These are phyloP conservation scores for Kuraishia molischiana DNA, from an alignment of 805 yeast genomes.

Conservation along the genomic window DNA sequence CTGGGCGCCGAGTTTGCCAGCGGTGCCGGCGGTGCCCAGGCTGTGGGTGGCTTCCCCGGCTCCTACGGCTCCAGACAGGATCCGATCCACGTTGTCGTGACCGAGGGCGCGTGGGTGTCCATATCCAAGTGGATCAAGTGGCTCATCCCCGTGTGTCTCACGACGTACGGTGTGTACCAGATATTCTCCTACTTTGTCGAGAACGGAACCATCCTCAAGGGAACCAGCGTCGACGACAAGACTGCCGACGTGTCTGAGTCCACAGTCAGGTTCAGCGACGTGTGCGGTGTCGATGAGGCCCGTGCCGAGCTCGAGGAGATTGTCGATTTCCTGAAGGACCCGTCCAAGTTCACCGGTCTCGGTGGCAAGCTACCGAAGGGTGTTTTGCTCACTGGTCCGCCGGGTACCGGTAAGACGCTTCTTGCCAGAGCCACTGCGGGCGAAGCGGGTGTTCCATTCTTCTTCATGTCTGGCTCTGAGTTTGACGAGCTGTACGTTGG, in stretches of 20 bases:
- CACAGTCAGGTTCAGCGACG: constrained; percentile 84
- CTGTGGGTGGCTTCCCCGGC: constrained; percentile 16
- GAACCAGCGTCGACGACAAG: constrained; percentile 63
- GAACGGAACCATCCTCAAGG: constrained; percentile 70
- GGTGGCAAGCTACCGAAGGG: constrained; percentile 99
- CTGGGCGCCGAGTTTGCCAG: constrained; percentile 23
- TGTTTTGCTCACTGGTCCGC: constrained; percentile 93
- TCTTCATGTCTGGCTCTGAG: constrained; percentile 97
- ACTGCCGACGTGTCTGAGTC: constrained; percentile 78
- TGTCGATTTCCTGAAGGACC: constrained; percentile 95
- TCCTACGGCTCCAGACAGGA: constrained; percentile 55
- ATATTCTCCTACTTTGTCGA: constrained; percentile 76
- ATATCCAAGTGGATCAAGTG: constrained; percentile 84
- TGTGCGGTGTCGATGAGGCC: constrained; percentile 97
- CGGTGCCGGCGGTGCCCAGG: constrained; percentile 7
- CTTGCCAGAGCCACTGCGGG: constrained; percentile 98
- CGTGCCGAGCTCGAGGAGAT: constrained; percentile 95
- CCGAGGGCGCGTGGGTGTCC: constrained; percentile 73
- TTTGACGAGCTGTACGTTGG: constrained; percentile 98
- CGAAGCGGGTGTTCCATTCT: constrained; percentile 97
- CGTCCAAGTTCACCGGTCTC: constrained; percentile 88
- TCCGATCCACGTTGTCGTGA: constrained; percentile 89
- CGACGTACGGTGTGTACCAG: constrained; percentile 74
- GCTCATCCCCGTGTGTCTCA: constrained; percentile 70
- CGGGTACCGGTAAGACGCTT: constrained; percentile 97